Conservation (phyloP, 2,329 filamentous ascomycete genomes). For the Fusarium cicatricum region DNA sequence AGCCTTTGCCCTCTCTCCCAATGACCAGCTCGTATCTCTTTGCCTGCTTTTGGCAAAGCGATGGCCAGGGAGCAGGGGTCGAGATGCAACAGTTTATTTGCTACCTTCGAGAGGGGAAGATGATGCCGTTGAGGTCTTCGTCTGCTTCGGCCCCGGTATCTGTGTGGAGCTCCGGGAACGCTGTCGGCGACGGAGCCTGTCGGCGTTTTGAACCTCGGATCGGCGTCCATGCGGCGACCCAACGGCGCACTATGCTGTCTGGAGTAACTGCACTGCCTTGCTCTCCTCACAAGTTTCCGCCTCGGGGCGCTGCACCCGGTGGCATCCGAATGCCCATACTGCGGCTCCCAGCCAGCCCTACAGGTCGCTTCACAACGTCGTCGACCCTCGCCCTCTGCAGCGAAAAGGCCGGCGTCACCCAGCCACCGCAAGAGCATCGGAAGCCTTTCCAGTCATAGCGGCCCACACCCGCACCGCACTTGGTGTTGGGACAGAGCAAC, state of each 20-base stretch:
- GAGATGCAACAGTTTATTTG: slow-evolving; percentile 2
- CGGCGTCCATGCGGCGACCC: neutral
- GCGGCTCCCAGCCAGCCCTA: slow-evolving; percentile 30
- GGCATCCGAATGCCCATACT: slow-evolving; percentile 64
- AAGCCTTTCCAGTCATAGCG: slow-evolving; percentile 97
- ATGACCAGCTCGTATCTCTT: slow-evolving; percentile 12
- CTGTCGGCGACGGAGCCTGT: slow-evolving; percentile 7
- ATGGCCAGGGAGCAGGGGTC: slow-evolving; percentile 1
- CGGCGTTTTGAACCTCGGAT: slow-evolving; percentile 16
- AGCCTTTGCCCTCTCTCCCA: slow-evolving; percentile 8
- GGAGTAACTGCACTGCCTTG: neutral
- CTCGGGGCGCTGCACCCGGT: slow-evolving; percentile 50
- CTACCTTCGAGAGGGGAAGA: neutral
- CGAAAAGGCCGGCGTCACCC: slow-evolving; percentile 91
- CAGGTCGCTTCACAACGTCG: slow-evolving; percentile 55
- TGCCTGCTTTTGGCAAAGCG: neutral
- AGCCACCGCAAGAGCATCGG: slow-evolving; percentile 87
- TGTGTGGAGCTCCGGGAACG: slow-evolving; percentile 12
- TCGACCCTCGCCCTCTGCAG: slow-evolving; percentile 85
- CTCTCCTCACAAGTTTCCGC: slow-evolving; percentile 47
- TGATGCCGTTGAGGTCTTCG: neutral
- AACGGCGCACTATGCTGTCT: neutral
- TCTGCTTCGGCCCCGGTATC: neutral
- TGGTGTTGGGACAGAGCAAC: slow-evolving; percentile 79
- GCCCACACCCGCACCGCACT: slow-evolving; percentile 84